These are phyloP conservation scores for Boletus bicolor DNA, from an alignment of 768 basidiomycete genomes.

Conservation along the genomic window DNA sequence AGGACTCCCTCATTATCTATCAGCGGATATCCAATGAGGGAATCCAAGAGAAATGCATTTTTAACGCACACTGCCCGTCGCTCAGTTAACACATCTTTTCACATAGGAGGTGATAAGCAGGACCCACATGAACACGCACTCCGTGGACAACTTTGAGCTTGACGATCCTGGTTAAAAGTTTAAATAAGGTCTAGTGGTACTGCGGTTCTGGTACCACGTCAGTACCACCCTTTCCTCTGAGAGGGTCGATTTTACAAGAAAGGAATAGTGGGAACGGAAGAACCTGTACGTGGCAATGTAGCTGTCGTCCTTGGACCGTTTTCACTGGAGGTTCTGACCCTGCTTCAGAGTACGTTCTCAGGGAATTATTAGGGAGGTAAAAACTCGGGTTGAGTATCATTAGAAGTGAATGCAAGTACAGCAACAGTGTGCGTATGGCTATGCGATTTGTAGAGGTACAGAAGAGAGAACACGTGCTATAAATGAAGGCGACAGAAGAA, in stretches of 20 bases:
- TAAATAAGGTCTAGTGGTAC: slow-evolving; percentile 18
- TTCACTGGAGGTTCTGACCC: slow-evolving; percentile 12
- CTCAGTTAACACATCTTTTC: slow-evolving; percentile 13
- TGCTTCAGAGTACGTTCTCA: not conserved
- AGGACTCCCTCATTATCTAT: slow-evolving; percentile 7
- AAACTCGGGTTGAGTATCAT: slow-evolving; percentile 9
- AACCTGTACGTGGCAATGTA: slow-evolving; percentile 8
- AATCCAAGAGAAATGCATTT: slow-evolving; percentile 23
- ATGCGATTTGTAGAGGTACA: slow-evolving; percentile 27
- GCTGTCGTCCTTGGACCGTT: not conserved
- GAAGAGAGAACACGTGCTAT: slow-evolving; percentile 10
- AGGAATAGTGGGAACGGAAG: slow-evolving; percentile 5
- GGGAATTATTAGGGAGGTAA: not conserved
- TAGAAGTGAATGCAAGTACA: slow-evolving; percentile 21
- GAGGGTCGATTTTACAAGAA: slow-evolving; percentile 2
- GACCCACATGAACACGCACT: slow-evolving; percentile 1
- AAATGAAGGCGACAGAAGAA: slow-evolving; percentile 12
- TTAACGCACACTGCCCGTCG: slow-evolving; percentile 26
- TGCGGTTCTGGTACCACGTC: slow-evolving; percentile 13
- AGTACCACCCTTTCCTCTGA: slow-evolving; percentile 11
- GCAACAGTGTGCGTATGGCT: slow-evolving; percentile 15
- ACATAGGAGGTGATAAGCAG: slow-evolving; percentile 19
- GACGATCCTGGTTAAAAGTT: slow-evolving; percentile 26
- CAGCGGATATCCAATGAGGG: slow-evolving; percentile 7
- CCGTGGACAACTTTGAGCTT: slow-evolving; percentile 10